phyloP scores from a whole-genome alignment of 208 protist species.

The Leishmania mexicana region DNA sequence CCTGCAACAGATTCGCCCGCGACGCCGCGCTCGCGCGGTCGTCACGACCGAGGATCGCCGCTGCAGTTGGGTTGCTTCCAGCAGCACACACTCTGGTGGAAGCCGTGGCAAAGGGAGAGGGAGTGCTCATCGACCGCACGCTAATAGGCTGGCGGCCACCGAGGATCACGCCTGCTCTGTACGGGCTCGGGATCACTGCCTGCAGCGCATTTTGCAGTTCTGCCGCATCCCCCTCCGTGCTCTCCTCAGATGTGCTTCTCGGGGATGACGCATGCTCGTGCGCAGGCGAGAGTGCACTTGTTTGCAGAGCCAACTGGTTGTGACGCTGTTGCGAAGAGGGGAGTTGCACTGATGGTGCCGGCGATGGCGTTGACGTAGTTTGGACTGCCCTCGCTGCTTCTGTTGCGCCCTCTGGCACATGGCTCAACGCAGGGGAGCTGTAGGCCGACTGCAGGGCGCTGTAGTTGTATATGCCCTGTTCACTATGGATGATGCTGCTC shows the following conservation, averaged over 20 bases:
- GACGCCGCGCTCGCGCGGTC: neutral
- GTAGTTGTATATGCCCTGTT: constrained; percentile 29
- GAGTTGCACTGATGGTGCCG: neutral
- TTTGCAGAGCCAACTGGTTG: constrained; percentile 13
- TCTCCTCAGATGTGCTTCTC: constrained; percentile 4
- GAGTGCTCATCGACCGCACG: neutral
- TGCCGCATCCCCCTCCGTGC: neutral
- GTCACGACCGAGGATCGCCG: neutral
- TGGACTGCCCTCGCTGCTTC: neutral
- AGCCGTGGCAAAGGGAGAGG: neutral
- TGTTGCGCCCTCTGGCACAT: constrained; percentile 12
- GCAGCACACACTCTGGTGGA: neutral
- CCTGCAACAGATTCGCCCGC: neutral
- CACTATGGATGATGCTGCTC: constrained; percentile 30
- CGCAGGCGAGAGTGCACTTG: neutral
- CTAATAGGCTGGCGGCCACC: constrained; percentile 26
- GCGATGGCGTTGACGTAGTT: neutral
- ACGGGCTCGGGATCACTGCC: neutral
- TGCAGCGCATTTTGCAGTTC: neutral
- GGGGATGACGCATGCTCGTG: neutral
- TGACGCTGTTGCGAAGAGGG: neutral
- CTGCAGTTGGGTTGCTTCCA: constrained; percentile 1
- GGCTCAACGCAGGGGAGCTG: constrained; percentile 27
- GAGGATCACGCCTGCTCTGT: constrained; percentile 19
- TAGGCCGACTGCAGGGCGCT: constrained; percentile 21